These are phyloP conservation scores for Fusarium sp. DNA, from an alignment of 2,329 filamentous ascomycete species.

Conservation along the genomic window DNA sequence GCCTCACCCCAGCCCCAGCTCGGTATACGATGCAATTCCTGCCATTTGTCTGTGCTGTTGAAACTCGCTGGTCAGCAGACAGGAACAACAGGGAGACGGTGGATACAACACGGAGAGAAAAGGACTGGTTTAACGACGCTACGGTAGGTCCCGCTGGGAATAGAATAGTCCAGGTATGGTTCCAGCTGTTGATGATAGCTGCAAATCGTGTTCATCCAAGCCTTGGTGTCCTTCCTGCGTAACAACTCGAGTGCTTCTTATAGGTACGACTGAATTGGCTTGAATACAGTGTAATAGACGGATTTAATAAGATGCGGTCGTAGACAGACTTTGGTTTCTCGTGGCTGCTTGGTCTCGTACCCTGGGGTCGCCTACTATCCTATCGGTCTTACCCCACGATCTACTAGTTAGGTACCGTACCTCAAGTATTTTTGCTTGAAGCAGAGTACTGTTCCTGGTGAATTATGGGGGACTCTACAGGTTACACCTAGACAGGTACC, in stretches of 20 bases:
- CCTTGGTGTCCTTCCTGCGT: background rate
- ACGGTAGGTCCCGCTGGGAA: conserved; percentile 24
- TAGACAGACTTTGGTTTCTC: conserved; percentile 8
- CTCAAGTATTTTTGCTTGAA: background rate
- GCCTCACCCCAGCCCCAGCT: conserved; percentile 22
- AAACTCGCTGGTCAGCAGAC: conserved; percentile 36
- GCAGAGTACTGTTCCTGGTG: background rate
- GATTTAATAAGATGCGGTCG: background rate
- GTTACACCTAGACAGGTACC: background rate
- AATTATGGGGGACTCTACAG: background rate
- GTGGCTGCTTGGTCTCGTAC: conserved; percentile 30
- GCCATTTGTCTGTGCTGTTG: conserved; percentile 29
- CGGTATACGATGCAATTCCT: conserved; percentile 11
- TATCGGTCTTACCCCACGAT: conserved; percentile 42
- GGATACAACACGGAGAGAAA: conserved; percentile 28
- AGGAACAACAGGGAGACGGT: conserved; percentile 28
- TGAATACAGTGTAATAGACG: background rate
- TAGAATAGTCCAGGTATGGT: conserved; percentile 4
- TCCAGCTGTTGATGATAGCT: background rate
- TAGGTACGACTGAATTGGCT: background rate
- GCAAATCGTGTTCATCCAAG: background rate
- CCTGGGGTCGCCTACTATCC: conserved; percentile 1
- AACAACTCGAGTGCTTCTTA: background rate
- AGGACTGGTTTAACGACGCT: conserved; percentile 19
- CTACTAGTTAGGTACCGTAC: conserved; percentile 14